These are phyloP conservation scores for Penicillium desertorum DNA, from an alignment of 495 filamentous ascomycete species.

Conservation along the genomic window DNA sequence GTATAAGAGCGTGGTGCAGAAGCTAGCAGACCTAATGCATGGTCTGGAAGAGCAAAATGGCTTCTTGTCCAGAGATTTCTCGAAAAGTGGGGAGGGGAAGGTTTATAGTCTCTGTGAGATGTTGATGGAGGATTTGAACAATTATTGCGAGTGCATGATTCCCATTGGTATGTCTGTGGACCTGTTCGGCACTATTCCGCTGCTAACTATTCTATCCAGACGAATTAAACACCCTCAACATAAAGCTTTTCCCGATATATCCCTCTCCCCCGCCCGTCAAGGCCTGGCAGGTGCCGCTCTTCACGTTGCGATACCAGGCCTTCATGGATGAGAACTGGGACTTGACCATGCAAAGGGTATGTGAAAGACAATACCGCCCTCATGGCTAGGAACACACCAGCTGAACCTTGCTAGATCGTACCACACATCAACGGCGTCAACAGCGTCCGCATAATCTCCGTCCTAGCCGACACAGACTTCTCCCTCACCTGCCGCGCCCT, in stretches of 20 bases:
- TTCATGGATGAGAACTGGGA: slow-evolving; percentile 87
- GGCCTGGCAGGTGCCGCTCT: slow-evolving; percentile 86
- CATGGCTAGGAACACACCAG: background rate
- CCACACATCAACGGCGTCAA: slow-evolving; percentile 87
- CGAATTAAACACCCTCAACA: slow-evolving; percentile 90
- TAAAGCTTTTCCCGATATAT: slow-evolving; percentile 89
- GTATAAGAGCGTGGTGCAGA: slow-evolving; percentile 80
- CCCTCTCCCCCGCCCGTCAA: slow-evolving; percentile 72
- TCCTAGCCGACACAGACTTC: slow-evolving; percentile 79
- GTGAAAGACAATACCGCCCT: background rate
- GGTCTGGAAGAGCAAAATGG: slow-evolving; percentile 83
- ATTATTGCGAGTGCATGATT: slow-evolving; percentile 97
- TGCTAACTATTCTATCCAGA: slow-evolving; percentile 50
- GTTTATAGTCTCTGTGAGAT: slow-evolving; percentile 84
- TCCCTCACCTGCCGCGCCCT: slow-evolving; percentile 80
- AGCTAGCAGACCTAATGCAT: slow-evolving; percentile 80
- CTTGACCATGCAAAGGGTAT: slow-evolving; percentile 74
- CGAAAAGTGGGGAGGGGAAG: slow-evolving; percentile 55
- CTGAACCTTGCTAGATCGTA: slow-evolving; percentile 52
- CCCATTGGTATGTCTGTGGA: slow-evolving; percentile 64
- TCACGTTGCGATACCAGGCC: slow-evolving; percentile 74
- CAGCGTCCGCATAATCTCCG: slow-evolving; percentile 79
- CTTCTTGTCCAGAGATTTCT: slow-evolving; percentile 58
- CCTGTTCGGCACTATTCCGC: slow-evolving; percentile 1
- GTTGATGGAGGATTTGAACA: slow-evolving; percentile 91